These are phyloP conservation scores for Lyophyllum atratum DNA, from an alignment of 768 basidiomycete species.

Conservation along the genomic window DNA sequence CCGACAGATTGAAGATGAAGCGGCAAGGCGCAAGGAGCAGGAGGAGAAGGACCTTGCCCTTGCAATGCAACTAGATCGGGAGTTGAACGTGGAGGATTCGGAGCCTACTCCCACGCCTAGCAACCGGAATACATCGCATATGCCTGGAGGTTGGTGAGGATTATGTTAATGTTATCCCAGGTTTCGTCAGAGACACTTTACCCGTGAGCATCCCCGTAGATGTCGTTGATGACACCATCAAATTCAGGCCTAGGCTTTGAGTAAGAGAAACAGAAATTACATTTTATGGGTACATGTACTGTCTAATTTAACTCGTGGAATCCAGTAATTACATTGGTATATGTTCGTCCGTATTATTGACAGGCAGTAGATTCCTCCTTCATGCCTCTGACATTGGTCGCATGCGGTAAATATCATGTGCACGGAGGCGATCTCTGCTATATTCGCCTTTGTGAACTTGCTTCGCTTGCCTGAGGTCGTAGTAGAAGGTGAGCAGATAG, in stretches of 20 bases:
- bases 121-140: background rate
- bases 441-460: slow-evolving; percentile 52
- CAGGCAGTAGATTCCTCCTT: background rate
- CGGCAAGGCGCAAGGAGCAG: slow-evolving; percentile 35
- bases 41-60: slow-evolving; percentile 49
- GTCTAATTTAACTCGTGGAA: background rate
- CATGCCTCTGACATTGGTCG: background rate
- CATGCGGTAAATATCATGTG: background rate
- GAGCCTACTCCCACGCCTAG: background rate
- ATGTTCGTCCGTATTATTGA: background rate
- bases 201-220: background rate
- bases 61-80: slow-evolving; percentile 53
- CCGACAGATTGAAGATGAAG: slow-evolving; percentile 40
- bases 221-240: background rate
- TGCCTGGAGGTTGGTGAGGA: slow-evolving; percentile 23
- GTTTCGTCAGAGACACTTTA: background rate
- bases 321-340: background rate
- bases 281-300: background rate
- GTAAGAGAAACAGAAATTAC: background rate
- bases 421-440: slow-evolving; percentile 28
- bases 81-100: slow-evolving; percentile 43
- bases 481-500: slow-evolving; percentile 72
- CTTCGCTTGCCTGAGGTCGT: slow-evolving; percentile 66
- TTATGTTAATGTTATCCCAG: background rate
- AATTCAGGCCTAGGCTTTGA: background rate